These are phyloP conservation scores for Ophiosphaerella herpotricha DNA, from an alignment of 2,329 filamentous ascomycete genomes.

Conservation along the genomic window DNA sequence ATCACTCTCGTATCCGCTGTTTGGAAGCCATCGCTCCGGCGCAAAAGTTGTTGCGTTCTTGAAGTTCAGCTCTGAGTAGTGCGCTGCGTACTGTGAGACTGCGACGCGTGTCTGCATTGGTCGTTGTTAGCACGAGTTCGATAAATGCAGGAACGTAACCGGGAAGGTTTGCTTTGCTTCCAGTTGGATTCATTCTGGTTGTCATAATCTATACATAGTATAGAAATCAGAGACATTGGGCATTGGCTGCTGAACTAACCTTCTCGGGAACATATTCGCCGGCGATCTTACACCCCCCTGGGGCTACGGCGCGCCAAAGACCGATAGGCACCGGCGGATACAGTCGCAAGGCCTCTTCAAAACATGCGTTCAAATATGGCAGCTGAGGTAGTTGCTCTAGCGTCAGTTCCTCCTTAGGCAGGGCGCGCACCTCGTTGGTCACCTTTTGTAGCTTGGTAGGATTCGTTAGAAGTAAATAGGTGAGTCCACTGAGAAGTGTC, in stretches of 20 bases:
- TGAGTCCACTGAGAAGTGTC: too few relatives aligned
- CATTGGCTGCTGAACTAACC: too few relatives aligned
- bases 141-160: too few relatives aligned
- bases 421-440: conserved; percentile 30
- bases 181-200: too few relatives aligned
- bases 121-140: too few relatives aligned
- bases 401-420: conserved; percentile 37
- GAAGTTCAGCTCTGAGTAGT: too few relatives aligned
- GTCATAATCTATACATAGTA: conserved; percentile 20
- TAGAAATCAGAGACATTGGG: conserved; percentile 28
- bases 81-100: too few relatives aligned
- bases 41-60: too few relatives aligned
- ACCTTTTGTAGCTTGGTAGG: conserved; percentile 19
- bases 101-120: too few relatives aligned
- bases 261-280: conserved; percentile 43
- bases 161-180: too few relatives aligned
- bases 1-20: not conserved
- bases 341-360: conserved; percentile 54
- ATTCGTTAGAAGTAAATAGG: too few relatives aligned
- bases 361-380: conserved; percentile 51
- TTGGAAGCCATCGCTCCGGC: not conserved
- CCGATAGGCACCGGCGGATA: conserved; percentile 53
- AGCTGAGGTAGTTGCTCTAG: conserved; percentile 36
- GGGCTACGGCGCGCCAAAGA: conserved; percentile 43
- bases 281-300: conserved; percentile 44